Conservation (phyloP, 2,329 filamentous ascomycete species). For the Colletotrichum sp. region DNA sequence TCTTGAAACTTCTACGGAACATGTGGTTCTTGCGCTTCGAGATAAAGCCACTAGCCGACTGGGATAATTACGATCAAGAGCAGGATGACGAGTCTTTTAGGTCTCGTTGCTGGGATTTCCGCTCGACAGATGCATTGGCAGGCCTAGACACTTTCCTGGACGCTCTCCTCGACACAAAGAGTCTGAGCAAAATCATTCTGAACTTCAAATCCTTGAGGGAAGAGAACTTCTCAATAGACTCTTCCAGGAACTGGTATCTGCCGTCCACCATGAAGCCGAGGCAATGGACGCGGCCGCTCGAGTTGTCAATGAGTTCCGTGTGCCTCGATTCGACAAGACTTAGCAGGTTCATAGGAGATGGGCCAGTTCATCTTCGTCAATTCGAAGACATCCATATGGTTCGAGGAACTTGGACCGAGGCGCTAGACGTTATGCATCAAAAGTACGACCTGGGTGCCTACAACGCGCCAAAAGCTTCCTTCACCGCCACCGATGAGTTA, state of each 20-base stretch:
- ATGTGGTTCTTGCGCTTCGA: not conserved
- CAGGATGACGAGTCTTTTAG: too few relatives aligned
- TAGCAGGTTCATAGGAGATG: accelerated
- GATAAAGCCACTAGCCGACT: accelerated
- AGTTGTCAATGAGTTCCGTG: not conserved
- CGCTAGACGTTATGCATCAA: accelerated
- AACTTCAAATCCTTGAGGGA: too few relatives aligned
- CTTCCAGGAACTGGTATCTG: too few relatives aligned
- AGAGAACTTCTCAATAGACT: too few relatives aligned
- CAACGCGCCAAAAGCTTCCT: not conserved
- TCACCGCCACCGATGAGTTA: accelerated
- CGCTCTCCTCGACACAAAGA: not conserved
- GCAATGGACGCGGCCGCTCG: not conserved
- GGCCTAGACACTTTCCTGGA: not conserved
- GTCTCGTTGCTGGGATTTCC: too few relatives aligned
- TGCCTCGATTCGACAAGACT: not conserved
- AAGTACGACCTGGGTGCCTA: not conserved
- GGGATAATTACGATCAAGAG: accelerated
- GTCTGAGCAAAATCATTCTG: accelerated
- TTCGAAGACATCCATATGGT: accelerated
- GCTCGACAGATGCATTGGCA: too few relatives aligned
- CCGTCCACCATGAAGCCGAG: not conserved
- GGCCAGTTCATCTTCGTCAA: accelerated
- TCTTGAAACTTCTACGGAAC: accelerated
- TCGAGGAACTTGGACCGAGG: not conserved